Conservation (phyloP, 2,329 filamentous ascomycete genomes). For the Aureobasidium leucospermi region DNA sequence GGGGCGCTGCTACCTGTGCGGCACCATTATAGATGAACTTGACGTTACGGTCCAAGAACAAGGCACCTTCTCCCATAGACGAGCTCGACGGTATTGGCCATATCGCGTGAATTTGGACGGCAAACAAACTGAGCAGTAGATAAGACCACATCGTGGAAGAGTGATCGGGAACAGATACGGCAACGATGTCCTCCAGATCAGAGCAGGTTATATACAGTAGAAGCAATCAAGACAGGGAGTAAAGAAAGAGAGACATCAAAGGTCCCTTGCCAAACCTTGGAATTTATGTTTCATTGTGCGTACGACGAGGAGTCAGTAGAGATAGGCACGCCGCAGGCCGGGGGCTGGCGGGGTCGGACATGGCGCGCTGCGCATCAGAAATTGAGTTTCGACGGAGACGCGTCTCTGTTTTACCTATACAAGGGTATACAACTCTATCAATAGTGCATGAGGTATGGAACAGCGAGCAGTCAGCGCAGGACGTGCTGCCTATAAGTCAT, state of each 20-base stretch:
- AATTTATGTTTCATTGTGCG: conserved; percentile 9
- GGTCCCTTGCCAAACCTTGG: conserved; percentile 7
- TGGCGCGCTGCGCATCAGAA: conserved; percentile 5
- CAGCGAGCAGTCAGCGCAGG: neutral
- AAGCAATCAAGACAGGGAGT: neutral
- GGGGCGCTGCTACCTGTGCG: conserved; percentile 20
- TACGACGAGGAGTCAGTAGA: neutral
- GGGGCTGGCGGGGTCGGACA: conserved; percentile 6
- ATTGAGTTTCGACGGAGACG: conserved; percentile 1
- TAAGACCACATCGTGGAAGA: neutral
- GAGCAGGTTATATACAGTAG: neutral
- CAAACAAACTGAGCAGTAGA: conserved; percentile 7
- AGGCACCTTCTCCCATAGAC: conserved; percentile 30
- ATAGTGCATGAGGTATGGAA: neutral
- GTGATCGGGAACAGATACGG: neutral
- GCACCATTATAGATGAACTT: conserved; percentile 31
- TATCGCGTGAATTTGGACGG: conserved; percentile 28
- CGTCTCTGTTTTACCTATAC: neutral
- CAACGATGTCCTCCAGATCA: neutral
- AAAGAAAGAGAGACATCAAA: neutral
- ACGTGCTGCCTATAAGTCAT: neutral
- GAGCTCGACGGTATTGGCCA: conserved; percentile 37
- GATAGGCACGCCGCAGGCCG: conserved; percentile 1
- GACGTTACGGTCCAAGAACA: conserved; percentile 34
- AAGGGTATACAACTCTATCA: neutral